phyloP scores from a whole-genome alignment of 164 flowering plant species.

The Vitis cinerea region DNA sequence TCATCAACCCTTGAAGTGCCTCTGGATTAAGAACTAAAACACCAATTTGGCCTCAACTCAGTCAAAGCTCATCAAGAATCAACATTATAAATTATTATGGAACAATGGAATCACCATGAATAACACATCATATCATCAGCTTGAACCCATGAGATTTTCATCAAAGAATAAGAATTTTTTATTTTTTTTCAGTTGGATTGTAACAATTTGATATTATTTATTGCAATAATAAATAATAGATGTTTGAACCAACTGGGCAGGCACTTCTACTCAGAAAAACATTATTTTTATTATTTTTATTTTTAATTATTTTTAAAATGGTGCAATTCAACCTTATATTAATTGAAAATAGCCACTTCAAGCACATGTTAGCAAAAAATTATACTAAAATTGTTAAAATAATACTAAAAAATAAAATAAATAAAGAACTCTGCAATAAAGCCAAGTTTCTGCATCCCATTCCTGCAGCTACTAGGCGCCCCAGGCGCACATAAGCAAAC shows the following conservation, averaged over 20 bases:
- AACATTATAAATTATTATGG: too few species aligned
- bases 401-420: too few species aligned
- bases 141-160: too few species aligned
- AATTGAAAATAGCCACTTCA: slow-evolving; percentile 8
- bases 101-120: too few species aligned
- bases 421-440: too few species aligned
- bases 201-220: not conserved
- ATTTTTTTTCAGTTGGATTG: not conserved
- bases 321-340: not conserved
- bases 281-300: not conserved
- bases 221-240: slow-evolving; percentile 2
- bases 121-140: too few species aligned
- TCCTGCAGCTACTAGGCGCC: not conserved
- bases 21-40: too few species aligned
- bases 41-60: too few species aligned
- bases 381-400: not conserved
- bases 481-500: not conserved
- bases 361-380: slow-evolving; percentile 6
- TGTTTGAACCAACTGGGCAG: not conserved
- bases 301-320: not conserved
- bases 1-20: not conserved
- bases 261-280: slow-evolving; percentile 1
- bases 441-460: not conserved
- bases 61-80: too few species aligned
- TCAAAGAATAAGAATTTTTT: not conserved